phyloP scores from a whole-genome alignment of 495 filamentous ascomycete species.

The Parathielavia hyrcaniae region DNA sequence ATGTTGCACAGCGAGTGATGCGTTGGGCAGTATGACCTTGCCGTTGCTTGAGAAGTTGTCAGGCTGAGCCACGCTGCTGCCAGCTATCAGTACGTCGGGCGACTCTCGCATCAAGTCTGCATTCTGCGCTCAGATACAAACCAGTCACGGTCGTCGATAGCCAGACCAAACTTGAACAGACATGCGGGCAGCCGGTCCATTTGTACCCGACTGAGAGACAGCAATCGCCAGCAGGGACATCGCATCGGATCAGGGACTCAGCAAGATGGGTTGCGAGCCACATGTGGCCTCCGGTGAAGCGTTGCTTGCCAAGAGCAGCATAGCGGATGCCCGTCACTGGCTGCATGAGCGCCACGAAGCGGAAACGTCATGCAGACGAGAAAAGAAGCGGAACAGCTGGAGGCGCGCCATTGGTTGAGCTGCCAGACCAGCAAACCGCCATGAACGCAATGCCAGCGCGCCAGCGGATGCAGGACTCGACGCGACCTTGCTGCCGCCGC shows the following conservation, averaged over 20 bases:
- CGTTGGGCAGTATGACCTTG: too few species aligned
- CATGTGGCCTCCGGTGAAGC: not conserved
- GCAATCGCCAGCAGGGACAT: conserved; percentile 2
- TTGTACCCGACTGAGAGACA: conserved; percentile 20
- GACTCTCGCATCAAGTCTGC: not conserved
- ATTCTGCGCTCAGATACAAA: not conserved
- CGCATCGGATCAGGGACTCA: not conserved
- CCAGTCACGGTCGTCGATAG: too few species aligned
- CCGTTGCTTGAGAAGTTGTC: too few species aligned
- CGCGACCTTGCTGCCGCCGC: not conserved
- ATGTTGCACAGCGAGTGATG: too few species aligned
- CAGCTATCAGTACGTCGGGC: too few species aligned
- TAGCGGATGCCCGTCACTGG: conserved; percentile 22
- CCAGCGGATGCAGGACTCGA: conserved; percentile 8
- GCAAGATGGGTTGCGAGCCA: not conserved
- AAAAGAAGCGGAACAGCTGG: conserved; percentile 20
- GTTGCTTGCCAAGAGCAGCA: conserved; percentile 16
- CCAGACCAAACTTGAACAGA: not conserved
- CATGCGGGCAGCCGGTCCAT: conserved; percentile 13
- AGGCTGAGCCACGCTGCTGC: too few species aligned
- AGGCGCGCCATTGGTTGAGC: conserved; percentile 22
- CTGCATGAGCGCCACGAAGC: conserved; percentile 17
- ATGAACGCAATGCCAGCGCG: conserved; percentile 8
- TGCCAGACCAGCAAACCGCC: conserved; percentile 6
- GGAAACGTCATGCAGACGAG: conserved; percentile 17